Evolutionary conservation across 2,329 filamentous ascomycete genomes (phyloP).

Genomic region (Karstenula rhodostoma): DNA sequence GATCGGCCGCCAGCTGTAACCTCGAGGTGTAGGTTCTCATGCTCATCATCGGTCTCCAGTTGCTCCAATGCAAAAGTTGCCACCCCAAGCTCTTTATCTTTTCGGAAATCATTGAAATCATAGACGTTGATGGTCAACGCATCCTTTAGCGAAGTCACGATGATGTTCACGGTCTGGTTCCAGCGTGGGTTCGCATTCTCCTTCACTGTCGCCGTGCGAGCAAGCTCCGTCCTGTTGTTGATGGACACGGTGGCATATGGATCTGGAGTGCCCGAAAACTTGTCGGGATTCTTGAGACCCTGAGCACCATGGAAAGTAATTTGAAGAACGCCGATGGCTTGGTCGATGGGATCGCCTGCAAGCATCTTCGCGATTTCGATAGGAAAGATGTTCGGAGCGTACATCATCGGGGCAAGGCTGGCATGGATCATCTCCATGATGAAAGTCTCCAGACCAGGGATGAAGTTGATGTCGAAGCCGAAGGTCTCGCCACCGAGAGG

Average conservation of each 20-base stretch:
- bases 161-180: conserved; percentile 97
- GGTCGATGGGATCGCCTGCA: conserved; percentile 89
- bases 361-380: conserved; percentile 99
- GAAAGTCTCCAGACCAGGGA: conserved; percentile 90
- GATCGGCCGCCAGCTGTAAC: conserved; percentile 84
- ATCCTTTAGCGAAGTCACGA: conserved; percentile 90
- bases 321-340: conserved; percentile 92
- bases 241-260: conserved; percentile 87
- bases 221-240: conserved; percentile 82
- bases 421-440: conserved; percentile 97
- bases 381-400: conserved; percentile 95
- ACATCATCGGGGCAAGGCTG: conserved; percentile 97
- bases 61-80: conserved; percentile 87
- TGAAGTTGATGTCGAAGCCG: conserved; percentile 99
- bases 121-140: conserved; percentile 83
- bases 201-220: conserved; percentile 85
- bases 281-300: conserved; percentile 93
- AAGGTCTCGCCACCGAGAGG: conserved; percentile 94
- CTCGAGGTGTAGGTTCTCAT: conserved; percentile 86
- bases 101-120: conserved; percentile 95
- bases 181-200: conserved; percentile 88
- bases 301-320: conserved; percentile 90
- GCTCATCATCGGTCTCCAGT: conserved; percentile 76
- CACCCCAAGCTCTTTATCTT: conserved; percentile 92
- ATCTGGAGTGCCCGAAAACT: conserved; percentile 89